A percentile compares a stretch with the other conserved stretches of the same genome.
phyloP scores from a whole-genome alignment of 2,329 filamentous ascomycete genomes.

The Penicillium rolfsii region DNA sequence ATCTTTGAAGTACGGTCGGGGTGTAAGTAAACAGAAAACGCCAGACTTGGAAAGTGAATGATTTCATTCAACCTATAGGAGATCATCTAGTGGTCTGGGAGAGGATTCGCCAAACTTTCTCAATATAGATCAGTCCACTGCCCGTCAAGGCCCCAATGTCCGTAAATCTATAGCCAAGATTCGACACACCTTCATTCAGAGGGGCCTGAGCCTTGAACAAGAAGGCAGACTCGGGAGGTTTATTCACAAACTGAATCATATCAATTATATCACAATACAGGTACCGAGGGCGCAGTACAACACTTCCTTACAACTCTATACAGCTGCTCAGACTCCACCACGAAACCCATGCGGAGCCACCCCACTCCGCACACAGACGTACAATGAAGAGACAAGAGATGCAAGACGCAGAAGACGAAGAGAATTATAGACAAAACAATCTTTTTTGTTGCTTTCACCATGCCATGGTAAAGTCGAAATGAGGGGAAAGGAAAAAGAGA shows the following conservation, averaged over 20 bases:
- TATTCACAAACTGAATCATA: not conserved
- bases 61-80: not conserved
- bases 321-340: not conserved
- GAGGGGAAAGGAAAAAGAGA: slow-evolving; percentile 17
- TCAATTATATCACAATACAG: not conserved
- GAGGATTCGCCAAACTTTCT: not conserved
- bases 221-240: not conserved
- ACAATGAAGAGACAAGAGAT: slow-evolving; percentile 10
- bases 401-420: slow-evolving; percentile 11
- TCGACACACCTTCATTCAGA: not conserved
- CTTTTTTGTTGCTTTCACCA: slow-evolving; percentile 39
- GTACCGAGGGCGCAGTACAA: not conserved
- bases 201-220: not conserved
- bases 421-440: slow-evolving; percentile 39
- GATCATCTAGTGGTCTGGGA: not conserved
- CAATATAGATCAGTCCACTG: not conserved
- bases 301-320: not conserved
- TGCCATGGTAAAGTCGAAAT: slow-evolving; percentile 30
- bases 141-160: not conserved
- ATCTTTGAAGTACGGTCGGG: not conserved
- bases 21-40: not conserved
- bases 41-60: not conserved
- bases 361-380: not conserved
- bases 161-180: not conserved
- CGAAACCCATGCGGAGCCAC: not conserved